Conservation (phyloP, 306 rosid genomes). For the Macrotyloma uniflorum region DNA sequence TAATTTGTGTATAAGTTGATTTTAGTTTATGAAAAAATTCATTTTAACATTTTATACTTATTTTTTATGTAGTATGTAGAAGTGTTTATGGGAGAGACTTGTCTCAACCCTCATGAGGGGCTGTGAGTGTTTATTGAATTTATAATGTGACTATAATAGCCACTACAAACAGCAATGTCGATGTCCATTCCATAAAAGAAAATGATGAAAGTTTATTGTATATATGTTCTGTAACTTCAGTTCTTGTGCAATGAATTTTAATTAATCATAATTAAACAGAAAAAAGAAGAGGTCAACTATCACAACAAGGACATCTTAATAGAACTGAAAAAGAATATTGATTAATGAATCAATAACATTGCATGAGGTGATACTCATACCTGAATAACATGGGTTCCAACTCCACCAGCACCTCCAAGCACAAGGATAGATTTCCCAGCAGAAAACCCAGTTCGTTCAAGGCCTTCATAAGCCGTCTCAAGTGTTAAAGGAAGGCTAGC, state of each 20-base stretch:
- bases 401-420: conserved; percentile 78
- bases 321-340: not conserved
- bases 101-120: too few relatives aligned
- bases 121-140: too few relatives aligned
- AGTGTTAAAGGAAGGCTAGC: conserved; percentile 74
- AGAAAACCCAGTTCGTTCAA: conserved; percentile 46
- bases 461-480: conserved; percentile 69
- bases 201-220: not conserved
- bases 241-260: not conserved
- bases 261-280: not conserved
- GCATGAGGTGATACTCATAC: conserved; percentile 28
- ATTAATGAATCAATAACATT: not conserved
- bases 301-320: not conserved
- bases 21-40: too few relatives aligned
- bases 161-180: too few relatives aligned
- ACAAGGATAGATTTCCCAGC: conserved; percentile 65
- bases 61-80: too few relatives aligned
- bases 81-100: too few relatives aligned
- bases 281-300: not conserved
- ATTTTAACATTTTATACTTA: too few relatives aligned
- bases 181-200: too few relatives aligned
- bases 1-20: too few relatives aligned
- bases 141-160: too few relatives aligned
- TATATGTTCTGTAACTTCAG: not conserved
- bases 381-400: conserved; percentile 66